Evolutionary conservation across 2,329 filamentous ascomycete genomes (phyloP), one percentile per base, ranked within the genome.

Genomic region (Claviceps sp.): DNA sequence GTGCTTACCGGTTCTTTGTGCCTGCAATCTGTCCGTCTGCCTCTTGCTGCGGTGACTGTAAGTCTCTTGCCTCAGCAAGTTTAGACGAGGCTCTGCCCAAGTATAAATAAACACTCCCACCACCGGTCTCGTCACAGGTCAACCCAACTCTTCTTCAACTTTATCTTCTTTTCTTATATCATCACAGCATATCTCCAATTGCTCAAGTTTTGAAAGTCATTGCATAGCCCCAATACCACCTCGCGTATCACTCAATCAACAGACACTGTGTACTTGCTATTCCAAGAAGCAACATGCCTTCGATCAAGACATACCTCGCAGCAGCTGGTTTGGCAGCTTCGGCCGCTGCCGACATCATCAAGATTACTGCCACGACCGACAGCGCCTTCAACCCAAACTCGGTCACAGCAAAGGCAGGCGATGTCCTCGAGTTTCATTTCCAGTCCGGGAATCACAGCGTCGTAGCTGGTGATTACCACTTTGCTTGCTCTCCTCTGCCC

Each of bases 351-450:
- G 58, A 65, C 54, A 67, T 60, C 26, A 62, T 68, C 57, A 62
- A 60, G 41, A 63, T 70, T 51, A 66, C 60, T 14, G 66, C 66
- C 34, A 64, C 58, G 47, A 60, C 58, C 46, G 60, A 62, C 54
- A 61, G 62, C 56, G 60, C 56, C 39, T 70, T 70, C 51, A 59
- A 63, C 38, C 67, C 68, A 6, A 59, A 65, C 17, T 60, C 59
- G 17, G 52, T 67, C 53, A 56, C 57, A 13, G 67, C 68, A 43
- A 56, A 62, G 5, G 55, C 61, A 48, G 65, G 63, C 14, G 68
- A 70, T 52, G 50, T 67, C 13, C 54, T 70, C 40, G 65, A 69
- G 57, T 70, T 70, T 49, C 62, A 63, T 45, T 70, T 70, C 39
- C 59, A 65, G 50, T 56, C 64, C 17, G 58, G 60, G 52, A 67